phyloP scores from a whole-genome alignment of 129 eudicot genomes.

The Ambrosia trifida region DNA sequence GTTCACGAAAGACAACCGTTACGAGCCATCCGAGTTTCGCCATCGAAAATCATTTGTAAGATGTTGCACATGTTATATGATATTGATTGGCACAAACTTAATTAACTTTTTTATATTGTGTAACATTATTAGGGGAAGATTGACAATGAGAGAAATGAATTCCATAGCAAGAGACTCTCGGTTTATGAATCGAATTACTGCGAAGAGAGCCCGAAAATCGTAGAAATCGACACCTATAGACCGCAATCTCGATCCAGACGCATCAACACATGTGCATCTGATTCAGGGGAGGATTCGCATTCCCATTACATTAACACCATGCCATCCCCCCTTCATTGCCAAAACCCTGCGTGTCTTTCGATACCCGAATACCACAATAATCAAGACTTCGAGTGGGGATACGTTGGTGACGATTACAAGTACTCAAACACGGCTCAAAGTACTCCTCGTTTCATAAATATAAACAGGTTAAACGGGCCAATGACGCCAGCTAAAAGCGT shows the following conservation, averaged over 20 bases:
- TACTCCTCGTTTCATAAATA: slow-evolving; percentile 65
- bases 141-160: slow-evolving; percentile 61
- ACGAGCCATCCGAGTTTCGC: slow-evolving; percentile 41
- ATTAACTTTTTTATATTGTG: not conserved
- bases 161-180: slow-evolving; percentile 70
- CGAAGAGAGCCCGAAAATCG: slow-evolving; percentile 82
- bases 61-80: not conserved
- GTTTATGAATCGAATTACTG: slow-evolving; percentile 49
- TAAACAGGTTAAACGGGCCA: slow-evolving; percentile 47
- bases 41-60: slow-evolving; percentile 71
- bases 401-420: slow-evolving; percentile 43
- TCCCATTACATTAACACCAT: slow-evolving; percentile 28
- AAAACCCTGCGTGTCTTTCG: slow-evolving; percentile 51
- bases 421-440: slow-evolving; percentile 65
- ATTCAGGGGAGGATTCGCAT: slow-evolving; percentile 58
- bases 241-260: slow-evolving; percentile 76
- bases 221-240: slow-evolving; percentile 78
- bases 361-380: slow-evolving; percentile 55
- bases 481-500: slow-evolving; percentile 81
- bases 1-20: slow-evolving; percentile 41
- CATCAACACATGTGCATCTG: slow-evolving; percentile 48
- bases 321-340: slow-evolving; percentile 63
- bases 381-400: slow-evolving; percentile 71
- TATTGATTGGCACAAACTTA: not conserved
- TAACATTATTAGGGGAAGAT: slow-evolving; percentile 49